phyloP scores from a whole-genome alignment of 2,329 filamentous ascomycete genomes.

The Sarocladium brachiariae region DNA sequence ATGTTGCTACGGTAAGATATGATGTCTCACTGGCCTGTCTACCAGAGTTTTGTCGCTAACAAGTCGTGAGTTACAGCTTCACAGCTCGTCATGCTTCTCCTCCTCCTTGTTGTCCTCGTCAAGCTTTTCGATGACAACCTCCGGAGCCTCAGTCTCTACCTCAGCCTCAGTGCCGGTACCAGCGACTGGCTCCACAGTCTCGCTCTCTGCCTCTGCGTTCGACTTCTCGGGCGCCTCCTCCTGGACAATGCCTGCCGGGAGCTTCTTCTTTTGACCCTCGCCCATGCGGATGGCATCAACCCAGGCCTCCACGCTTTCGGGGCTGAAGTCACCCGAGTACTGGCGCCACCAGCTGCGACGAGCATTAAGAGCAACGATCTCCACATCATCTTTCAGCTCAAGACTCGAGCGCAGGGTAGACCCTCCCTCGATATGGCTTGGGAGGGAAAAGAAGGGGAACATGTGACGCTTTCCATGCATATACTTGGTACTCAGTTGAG shows the following conservation, averaged over 20 bases:
- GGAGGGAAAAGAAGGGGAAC: constrained; percentile 78
- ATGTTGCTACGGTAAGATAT: constrained; percentile 9
- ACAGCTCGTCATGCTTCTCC: constrained; percentile 43
- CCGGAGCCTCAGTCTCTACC: constrained; percentile 20
- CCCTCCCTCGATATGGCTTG: constrained; percentile 36
- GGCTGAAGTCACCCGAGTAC: constrained; percentile 56
- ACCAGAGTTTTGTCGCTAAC: background rate
- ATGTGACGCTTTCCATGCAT: constrained; percentile 56
- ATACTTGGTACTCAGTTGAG: constrained; percentile 72
- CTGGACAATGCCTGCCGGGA: constrained; percentile 53
- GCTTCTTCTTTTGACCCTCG: constrained; percentile 71
- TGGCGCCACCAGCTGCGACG: constrained; percentile 81
- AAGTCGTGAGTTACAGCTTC: constrained; percentile 15
- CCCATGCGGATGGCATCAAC: constrained; percentile 87
- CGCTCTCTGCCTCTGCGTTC: constrained; percentile 9
- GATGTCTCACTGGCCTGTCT: background rate
- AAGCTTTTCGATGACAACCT: constrained; percentile 18
- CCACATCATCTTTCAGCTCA: constrained; percentile 52
- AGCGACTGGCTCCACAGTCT: constrained; percentile 13
- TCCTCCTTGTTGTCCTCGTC: constrained; percentile 13
- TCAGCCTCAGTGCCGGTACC: constrained; percentile 22
- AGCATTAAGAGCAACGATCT: constrained; percentile 77
- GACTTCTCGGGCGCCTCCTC: constrained; percentile 25
- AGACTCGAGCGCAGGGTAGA: constrained; percentile 44
- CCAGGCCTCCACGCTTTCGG: constrained; percentile 69